Conservation (phyloP, 2,329 filamentous ascomycete species). For the Verruconis gallopava region DNA sequence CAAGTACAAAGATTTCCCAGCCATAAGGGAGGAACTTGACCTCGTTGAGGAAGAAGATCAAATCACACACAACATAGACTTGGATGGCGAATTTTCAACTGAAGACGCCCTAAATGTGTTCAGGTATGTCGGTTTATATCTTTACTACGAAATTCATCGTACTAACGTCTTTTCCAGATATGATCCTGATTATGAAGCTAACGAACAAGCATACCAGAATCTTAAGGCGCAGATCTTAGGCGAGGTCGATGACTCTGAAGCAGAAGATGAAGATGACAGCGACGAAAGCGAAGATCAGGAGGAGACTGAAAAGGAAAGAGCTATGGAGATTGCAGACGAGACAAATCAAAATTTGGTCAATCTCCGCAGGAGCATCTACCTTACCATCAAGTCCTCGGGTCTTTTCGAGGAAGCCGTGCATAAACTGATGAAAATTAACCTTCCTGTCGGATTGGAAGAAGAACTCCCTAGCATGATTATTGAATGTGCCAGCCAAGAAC, state of each 20-base stretch:
- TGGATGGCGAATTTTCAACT: constrained; percentile 74
- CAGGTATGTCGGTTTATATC: constrained; percentile 40
- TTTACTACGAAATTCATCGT: not conserved
- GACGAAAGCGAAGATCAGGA: constrained; percentile 59
- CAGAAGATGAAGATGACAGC: constrained; percentile 51
- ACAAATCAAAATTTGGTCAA: constrained; percentile 93
- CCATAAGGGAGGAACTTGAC: constrained; percentile 84
- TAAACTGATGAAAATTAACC: constrained; percentile 79
- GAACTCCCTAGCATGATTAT: constrained; percentile 95
- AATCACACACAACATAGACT: constrained; percentile 73
- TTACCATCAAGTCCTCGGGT: constrained; percentile 94
- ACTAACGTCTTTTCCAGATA: constrained; percentile 33
- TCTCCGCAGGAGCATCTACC: constrained; percentile 82
- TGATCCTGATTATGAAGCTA: constrained; percentile 76
- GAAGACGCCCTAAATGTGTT: constrained; percentile 90
- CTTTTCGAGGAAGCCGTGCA: constrained; percentile 95
- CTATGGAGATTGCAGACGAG: constrained; percentile 94
- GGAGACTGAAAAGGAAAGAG: constrained; percentile 64
- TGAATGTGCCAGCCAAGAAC: constrained; percentile 91
- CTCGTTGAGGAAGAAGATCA: constrained; percentile 96
- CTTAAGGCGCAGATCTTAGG: constrained; percentile 89
- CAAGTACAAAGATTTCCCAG: constrained; percentile 87
- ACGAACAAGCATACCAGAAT: constrained; percentile 80
- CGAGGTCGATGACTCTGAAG: constrained; percentile 64
- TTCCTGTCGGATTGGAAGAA: constrained; percentile 73